These are phyloP conservation scores for Kwoniella bestiolae DNA, from an alignment of 768 basidiomycete species.

Conservation along the genomic window DNA sequence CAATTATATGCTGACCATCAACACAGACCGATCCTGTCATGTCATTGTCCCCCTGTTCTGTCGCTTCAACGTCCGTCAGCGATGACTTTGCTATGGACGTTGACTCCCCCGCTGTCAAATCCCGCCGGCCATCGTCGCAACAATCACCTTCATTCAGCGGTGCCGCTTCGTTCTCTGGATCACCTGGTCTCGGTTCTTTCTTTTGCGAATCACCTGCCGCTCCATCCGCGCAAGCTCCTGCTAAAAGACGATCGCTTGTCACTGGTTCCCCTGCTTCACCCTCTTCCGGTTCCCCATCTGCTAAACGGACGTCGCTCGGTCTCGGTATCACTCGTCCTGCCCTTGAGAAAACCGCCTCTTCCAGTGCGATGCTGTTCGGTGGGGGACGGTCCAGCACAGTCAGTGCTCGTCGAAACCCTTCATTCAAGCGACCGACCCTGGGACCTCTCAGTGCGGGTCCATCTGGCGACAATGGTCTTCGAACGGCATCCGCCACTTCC, in stretches of 20 bases:
- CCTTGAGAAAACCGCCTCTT: slow-evolving; percentile 47
- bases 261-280: slow-evolving; percentile 51
- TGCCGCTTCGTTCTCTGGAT: slow-evolving; percentile 34
- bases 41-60: slow-evolving; percentile 23
- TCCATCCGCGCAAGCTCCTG: slow-evolving; percentile 31
- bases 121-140: slow-evolving; percentile 25
- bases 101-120: slow-evolving; percentile 42
- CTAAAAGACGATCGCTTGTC: slow-evolving; percentile 42
- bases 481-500: slow-evolving; percentile 39
- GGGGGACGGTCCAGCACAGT: slow-evolving; percentile 30
- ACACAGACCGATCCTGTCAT: slow-evolving; percentile 42
- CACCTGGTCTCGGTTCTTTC: slow-evolving; percentile 50
- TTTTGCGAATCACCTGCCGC: slow-evolving; percentile 54
- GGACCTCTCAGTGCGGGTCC: slow-evolving; percentile 29
- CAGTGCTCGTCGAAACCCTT: slow-evolving; percentile 36
- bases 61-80: slow-evolving; percentile 24
- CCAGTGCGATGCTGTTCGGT: slow-evolving; percentile 45
- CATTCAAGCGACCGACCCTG: slow-evolving; percentile 52
- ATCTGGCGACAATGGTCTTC: slow-evolving; percentile 5
- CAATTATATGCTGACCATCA: not conserved
- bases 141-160: slow-evolving; percentile 34
- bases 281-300: slow-evolving; percentile 49
- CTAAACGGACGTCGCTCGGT: slow-evolving; percentile 43
- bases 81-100: slow-evolving; percentile 45
- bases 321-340: slow-evolving; percentile 19